These are phyloP conservation scores for Quercus ilex DNA, from an alignment of 306 rosid genomes.

Conservation along the genomic window DNA sequence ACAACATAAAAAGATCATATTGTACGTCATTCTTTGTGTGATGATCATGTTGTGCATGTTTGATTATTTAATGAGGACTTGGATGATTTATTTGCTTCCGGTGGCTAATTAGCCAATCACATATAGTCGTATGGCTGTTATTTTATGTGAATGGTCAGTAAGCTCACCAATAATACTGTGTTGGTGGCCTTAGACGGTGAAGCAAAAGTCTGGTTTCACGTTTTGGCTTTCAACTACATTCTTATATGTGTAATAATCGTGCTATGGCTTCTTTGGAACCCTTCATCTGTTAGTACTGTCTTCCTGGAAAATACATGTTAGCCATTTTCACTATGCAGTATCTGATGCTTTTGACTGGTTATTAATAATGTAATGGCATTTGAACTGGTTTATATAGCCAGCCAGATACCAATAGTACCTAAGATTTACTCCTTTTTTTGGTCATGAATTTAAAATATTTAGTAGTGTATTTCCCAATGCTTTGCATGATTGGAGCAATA, in stretches of 20 bases:
- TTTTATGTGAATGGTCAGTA: constrained; percentile 46
- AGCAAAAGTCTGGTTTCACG: constrained; percentile 12
- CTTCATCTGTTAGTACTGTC: not conserved
- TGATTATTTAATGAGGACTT: not conserved
- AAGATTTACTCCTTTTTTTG: too few relatives aligned
- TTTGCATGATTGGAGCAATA: too few relatives aligned
- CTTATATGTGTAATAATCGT: not conserved
- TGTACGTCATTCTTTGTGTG: not conserved
- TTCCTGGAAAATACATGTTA: not conserved
- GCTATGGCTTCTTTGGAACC: not conserved
- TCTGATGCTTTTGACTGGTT: too few relatives aligned
- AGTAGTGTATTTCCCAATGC: too few relatives aligned
- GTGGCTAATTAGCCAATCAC: constrained; percentile 49
- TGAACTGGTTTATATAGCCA: too few relatives aligned
- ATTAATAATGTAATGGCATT: too few relatives aligned
- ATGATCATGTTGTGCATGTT: not conserved
- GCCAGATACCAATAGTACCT: too few relatives aligned
- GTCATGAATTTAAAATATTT: too few relatives aligned
- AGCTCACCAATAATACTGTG: constrained; percentile 32
- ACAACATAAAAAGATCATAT: too few relatives aligned
- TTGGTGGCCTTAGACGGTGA: constrained; percentile 22
- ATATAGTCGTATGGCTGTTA: constrained; percentile 21
- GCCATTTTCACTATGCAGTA: too few relatives aligned
- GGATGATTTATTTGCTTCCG: not conserved
- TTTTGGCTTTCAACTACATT: constrained; percentile 1